Percentiles rank a stretch among this genome's conserved stretches.
phyloP scores from a whole-genome alignment of 768 basidiomycete species.

The Trametes coccinea region DNA sequence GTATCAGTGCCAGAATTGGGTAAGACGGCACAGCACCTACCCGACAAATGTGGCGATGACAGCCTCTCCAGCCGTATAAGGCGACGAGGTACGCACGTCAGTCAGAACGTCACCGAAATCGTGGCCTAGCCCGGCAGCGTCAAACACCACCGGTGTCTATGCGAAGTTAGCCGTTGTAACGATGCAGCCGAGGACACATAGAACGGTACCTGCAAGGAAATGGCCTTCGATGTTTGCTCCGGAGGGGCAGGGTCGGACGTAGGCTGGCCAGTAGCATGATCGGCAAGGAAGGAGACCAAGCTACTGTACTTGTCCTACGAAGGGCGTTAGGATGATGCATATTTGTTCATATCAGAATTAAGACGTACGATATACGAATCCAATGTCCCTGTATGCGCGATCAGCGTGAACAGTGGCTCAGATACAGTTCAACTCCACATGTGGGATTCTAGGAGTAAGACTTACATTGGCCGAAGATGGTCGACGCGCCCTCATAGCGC shows the following conservation, averaged over 20 bases:
- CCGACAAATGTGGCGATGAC: constrained; percentile 69
- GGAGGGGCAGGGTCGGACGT: constrained; percentile 64
- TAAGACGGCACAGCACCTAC: constrained; percentile 11
- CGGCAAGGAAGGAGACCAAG: constrained; percentile 62
- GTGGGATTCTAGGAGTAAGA: constrained; percentile 19
- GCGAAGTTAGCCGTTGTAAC: not conserved
- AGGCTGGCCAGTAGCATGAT: constrained; percentile 47
- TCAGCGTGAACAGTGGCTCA: not conserved
- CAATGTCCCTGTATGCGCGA: constrained; percentile 53
- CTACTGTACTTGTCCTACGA: constrained; percentile 60
- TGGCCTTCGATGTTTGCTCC: constrained; percentile 63
- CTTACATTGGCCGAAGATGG: constrained; percentile 73
- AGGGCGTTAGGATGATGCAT: too few species aligned
- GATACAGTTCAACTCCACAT: not conserved
- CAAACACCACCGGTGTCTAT: constrained; percentile 63
- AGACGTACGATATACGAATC: constrained; percentile 62
- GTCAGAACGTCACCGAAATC: constrained; percentile 61
- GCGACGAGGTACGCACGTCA: constrained; percentile 48
- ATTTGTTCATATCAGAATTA: too few species aligned
- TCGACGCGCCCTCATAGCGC: constrained; percentile 82
- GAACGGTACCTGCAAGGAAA: constrained; percentile 58
- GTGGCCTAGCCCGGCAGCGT: constrained; percentile 55
- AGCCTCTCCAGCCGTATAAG: constrained; percentile 58
- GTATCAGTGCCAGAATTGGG: too few species aligned
- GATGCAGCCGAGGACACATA: not conserved